Percentiles rank a stretch among this genome's conserved stretches.
Conservation (phyloP, 2,329 filamentous ascomycete species). For the Domatiomyces catenatus region DNA sequence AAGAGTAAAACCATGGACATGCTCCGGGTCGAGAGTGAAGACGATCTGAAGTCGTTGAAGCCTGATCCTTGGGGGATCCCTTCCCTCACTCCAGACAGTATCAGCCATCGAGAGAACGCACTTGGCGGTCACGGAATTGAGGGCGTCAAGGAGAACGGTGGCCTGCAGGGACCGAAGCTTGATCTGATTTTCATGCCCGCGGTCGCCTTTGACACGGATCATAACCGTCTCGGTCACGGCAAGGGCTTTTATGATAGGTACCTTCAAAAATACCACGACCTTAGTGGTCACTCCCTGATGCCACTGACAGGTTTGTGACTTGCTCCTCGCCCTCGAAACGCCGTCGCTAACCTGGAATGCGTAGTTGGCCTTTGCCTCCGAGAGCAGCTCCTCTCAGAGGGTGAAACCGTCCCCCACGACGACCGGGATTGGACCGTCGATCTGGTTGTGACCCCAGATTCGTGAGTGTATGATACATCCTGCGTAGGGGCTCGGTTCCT, state of each 20-base stretch:
- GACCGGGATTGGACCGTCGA: slow-evolving; percentile 67
- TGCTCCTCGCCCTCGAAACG: slow-evolving; percentile 13
- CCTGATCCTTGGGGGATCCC: slow-evolving; percentile 89
- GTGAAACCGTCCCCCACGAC: slow-evolving; percentile 55
- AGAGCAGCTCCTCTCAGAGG: slow-evolving; percentile 62
- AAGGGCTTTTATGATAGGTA: slow-evolving; percentile 97
- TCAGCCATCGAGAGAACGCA: slow-evolving; percentile 54
- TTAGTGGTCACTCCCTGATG: slow-evolving; percentile 26
- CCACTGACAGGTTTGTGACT: slow-evolving; percentile 42
- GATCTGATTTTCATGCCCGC: slow-evolving; percentile 86
- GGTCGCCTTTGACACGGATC: slow-evolving; percentile 67
- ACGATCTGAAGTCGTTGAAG: slow-evolving; percentile 63
- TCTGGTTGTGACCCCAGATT: slow-evolving; percentile 38
- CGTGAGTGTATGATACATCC: slow-evolving; percentile 2
- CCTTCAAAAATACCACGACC: slow-evolving; percentile 41
- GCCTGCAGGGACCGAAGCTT: slow-evolving; percentile 31
- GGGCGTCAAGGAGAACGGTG: slow-evolving; percentile 15
- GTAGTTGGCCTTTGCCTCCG: slow-evolving; percentile 64
- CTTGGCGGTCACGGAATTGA: slow-evolving; percentile 40
- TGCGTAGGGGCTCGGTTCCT: not conserved
- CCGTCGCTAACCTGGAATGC: slow-evolving; percentile 13
- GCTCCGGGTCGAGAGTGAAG: slow-evolving; percentile 57
- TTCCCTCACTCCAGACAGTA: slow-evolving; percentile 53
- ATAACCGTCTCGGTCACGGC: slow-evolving; percentile 76
- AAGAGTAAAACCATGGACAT: slow-evolving; percentile 77